Evolutionary conservation across 805 yeast genomes (phyloP), one percentile per base, ranked within the genome.

Genomic region (Wickerhamomyces sydowiorum): DNA sequence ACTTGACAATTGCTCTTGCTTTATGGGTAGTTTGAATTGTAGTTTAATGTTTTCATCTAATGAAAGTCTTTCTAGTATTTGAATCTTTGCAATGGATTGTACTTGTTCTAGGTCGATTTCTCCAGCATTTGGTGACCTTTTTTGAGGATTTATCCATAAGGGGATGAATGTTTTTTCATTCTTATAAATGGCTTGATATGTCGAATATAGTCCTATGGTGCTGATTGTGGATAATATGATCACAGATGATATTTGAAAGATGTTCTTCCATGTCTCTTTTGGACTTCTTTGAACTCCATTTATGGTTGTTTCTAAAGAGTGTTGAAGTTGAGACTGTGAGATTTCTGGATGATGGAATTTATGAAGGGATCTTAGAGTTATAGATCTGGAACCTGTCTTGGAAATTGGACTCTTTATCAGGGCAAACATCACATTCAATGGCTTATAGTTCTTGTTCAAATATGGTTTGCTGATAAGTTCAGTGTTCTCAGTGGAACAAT

Each of bases 41-140:
- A 28, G 18, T 36, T 52, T 50, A 9, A 56, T 49, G 10, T 32
- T 22, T 3, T 36, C 42, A 36, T 54, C 44, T 15, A 54, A 22
- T 4, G 54, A 50, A 7, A 56, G 34, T 34, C 53, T 40, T 33
- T 56, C 59, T 33, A 56, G 34, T 25, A 56, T 34, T 41, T 50
- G 57, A 17, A 53, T 57, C 21, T 52, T 50, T 1, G 53, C 53
- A n/a, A 47, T 48, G 13, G 30, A 18, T 20, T 47, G 46, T 6
- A 56, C 45, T 17, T 41, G 37, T 25, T 46, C 43, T 10, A 44
- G 28, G 35, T 54, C 59, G n/a, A 53, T 44, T 17, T 44, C 48
- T 10, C 44, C 40, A 2, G 29, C 29, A 4, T 31, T 15, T 2
- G 51, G 51, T 14, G 34, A 25, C 22, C 48, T 36, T 38, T 46